Evolutionary conservation across 108 stramenopile species (phyloP), one percentile per base, ranked within the genome.

Genomic region (Discostella pseudostelligera): DNA sequence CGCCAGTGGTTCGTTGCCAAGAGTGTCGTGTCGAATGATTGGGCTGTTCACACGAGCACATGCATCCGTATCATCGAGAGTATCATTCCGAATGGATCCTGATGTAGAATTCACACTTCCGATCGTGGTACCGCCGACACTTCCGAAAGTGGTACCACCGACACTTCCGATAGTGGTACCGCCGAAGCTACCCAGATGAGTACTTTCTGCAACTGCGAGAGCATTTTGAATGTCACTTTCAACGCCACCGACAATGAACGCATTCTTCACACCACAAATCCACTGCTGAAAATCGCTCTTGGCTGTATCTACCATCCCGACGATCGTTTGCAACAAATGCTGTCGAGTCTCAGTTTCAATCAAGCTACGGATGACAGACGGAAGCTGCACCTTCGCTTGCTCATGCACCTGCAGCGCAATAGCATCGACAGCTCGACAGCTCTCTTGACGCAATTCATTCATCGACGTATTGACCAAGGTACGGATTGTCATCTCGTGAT

Each of bases 201-300:
- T 40, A 0, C 8, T 59, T 42, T 20, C 42, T 59, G 16, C 59
- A 21, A 24, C 39, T 17, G 36, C 20, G 9, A 40, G 21, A 40
- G 57, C 57, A 59, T 8, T 37, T 24, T 13, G 12, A 20, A 22
- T 42, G 40, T 45, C 43, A 26, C 26, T 32, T 29, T 29, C 32
- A 26, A n/a, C 28, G 48, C 48, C 20, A 21, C 48, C 21, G 2
- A 21, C 48, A 21, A 21, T 19, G 48, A 44, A 13, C 21, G 20
- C n/a, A n/a, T 49, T 19, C 48, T 9, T 20, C 48, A 49, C 60
- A 46, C 60, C 50, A 28, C 53, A 49, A 21, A 50, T 35, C 50
- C 50, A 65, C 35, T 49, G 32, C 17, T 65, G 37, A 37, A 65
- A 54, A 32, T 51, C 64, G 40, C 35, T 35, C 65, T 67, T 67